phyloP scores from a whole-genome alignment of 2,329 filamentous ascomycete species.

The Pseudogymnoascus sp. region DNA sequence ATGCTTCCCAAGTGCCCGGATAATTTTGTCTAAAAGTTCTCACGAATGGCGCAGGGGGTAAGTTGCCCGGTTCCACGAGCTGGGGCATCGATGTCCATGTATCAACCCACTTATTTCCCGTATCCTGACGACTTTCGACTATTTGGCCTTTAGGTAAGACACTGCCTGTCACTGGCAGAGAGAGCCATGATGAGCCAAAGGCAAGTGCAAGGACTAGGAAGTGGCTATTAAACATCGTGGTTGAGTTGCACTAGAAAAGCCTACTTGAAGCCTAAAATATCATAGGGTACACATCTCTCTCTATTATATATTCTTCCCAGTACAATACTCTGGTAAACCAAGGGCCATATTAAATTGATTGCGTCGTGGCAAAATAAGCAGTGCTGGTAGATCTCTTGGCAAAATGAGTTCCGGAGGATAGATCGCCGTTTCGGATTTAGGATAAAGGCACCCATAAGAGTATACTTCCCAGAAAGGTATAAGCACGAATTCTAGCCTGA shows the following conservation, averaged over 20 bases:
- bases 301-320: background rate
- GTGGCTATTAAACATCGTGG: background rate
- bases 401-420: background rate
- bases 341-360: background rate
- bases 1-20: no score
- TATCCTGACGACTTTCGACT: conserved; percentile 8
- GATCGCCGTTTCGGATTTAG: background rate
- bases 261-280: background rate
- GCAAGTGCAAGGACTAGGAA: background rate
- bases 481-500: background rate
- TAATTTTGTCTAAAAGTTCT: conserved; percentile 17
- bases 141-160: background rate
- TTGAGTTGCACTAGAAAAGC: background rate
- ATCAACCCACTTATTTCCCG: conserved; percentile 49
- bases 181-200: background rate
- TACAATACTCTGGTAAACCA: background rate
- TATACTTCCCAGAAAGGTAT: background rate
- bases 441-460: background rate
- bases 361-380: background rate
- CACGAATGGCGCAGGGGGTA: conserved; percentile 53
- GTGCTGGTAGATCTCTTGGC: background rate
- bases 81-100: conserved; percentile 61
- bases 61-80: conserved; percentile 51
- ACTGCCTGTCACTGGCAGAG: background rate
- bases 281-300: background rate